phyloP scores from a whole-genome alignment of 78 protist species.

The Planoprotostelium fungivorum region DNA sequence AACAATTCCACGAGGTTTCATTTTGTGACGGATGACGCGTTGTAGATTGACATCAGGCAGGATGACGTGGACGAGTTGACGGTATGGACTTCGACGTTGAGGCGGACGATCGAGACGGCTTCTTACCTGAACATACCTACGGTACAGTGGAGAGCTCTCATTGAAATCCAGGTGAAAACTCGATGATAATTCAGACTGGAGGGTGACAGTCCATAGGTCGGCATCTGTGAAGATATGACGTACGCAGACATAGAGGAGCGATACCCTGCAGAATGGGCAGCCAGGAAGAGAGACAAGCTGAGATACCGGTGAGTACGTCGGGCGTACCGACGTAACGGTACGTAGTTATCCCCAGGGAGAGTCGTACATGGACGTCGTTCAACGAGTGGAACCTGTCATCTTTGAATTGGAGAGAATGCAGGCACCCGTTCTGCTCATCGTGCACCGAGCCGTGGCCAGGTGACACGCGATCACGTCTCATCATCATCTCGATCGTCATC shows the following conservation, averaged over 20 bases:
- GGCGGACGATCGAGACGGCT: constrained; percentile 59
- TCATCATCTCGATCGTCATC: no score
- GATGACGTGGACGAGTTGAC: constrained; percentile 4
- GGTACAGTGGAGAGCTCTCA: constrained; percentile 67
- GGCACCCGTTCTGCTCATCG: constrained; percentile 65
- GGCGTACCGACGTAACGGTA: background rate
- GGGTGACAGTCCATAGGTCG: constrained; percentile 46
- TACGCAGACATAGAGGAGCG: constrained; percentile 74
- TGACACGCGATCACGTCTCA: no score
- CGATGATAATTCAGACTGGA: background rate
- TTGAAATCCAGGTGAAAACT: constrained; percentile 68
- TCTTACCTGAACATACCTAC: constrained; percentile 50
- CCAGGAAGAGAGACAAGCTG: constrained; percentile 72
- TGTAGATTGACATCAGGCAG: background rate
- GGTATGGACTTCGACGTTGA: constrained; percentile 70
- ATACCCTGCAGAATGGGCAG: constrained; percentile 66
- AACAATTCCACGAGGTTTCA: background rate
- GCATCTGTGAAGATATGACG: constrained; percentile 91
- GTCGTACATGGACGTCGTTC: constrained; percentile 80
- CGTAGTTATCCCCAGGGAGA: constrained; percentile 93
- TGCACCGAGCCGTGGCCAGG: constrained; percentile 83
- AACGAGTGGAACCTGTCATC: constrained; percentile 83
- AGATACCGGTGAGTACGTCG: background rate
- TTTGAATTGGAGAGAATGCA: constrained; percentile 81
- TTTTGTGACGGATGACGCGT: background rate